Evolutionary conservation across 1,284 basidiomycete species (phyloP), one percentile per base, ranked within the genome.

Genomic region (Porphyrellus sp.): DNA sequence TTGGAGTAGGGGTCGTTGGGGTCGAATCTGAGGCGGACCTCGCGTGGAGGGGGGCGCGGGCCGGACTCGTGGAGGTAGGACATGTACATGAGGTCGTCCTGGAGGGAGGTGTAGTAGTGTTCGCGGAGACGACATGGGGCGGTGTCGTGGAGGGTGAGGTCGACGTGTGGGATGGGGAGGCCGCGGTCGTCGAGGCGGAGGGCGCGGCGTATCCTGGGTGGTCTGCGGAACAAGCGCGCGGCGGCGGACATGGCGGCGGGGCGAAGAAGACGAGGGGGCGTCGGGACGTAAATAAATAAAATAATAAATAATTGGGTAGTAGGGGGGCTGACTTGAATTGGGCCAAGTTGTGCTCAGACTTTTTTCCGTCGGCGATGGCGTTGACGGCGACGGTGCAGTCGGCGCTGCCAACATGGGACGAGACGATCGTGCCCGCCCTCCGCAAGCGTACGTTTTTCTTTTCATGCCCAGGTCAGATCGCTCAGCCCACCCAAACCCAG

Each of bases 81-180:
- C 83, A 98, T 90, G 80, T 99, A 99, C 78, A 99, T 83, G 60
- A 97, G 76, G 73, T 98, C 83, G 63, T 93, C 86, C 21, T 85
- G 81, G 53, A 99, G 79, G 9, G 93, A 89, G 48, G 77, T 74
- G 67, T 89, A 71, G 76, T 97, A 98, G 76, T 98, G 91, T 59
- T 93, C 86, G 54, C 81, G 76, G 53, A 94, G 81, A 43, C 95
- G 85, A 62, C 81, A 88, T 54, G 82, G 77, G 44, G 90, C 85
- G 41, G 88, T 90, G 63, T 89, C 82, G 61, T 85, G 82, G 31
- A 86, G 72, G 61, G 82, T 58, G 58, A 86, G 63, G 53, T 78
- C 75, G 60, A 83, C 77, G 62, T 84, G 86, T 3, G 87, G 88
- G 47, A 79, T 76, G 23, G 87, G 88, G 11, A 89, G 77, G 20